Evolutionary conservation across 495 filamentous ascomycete species (phyloP), one percentile per base, ranked within the genome.

Genomic region (Peziza echinospora): DNA sequence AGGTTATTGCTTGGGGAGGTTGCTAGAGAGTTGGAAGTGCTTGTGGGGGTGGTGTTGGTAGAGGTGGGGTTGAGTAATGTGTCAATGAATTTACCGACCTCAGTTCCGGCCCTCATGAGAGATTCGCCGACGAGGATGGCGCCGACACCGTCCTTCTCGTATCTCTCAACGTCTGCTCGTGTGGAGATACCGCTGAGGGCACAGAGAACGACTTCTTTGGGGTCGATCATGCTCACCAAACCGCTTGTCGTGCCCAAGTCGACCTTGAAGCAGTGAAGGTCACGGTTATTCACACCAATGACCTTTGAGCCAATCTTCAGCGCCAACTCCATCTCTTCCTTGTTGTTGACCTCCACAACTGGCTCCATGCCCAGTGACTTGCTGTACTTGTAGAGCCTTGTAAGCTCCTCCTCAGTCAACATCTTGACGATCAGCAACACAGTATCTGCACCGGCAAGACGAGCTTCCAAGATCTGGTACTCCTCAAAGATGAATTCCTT

Each of bases 401-500:
- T 74, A 16, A 99, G 70, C n/a, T 80, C 68, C 25, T 71, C 73
- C 26, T 71, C 62, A 48, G 81, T 77, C 8, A 99, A 73, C 91
- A 99, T 96, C 67, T 99, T 99, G 8, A 99, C 91, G 49, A 99
- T 99, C 26, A 99, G 67, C 9, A 99, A 68, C 1, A 96, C 81
- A 0, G 87, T 96, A 61, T 99, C 89, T 23, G 91, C 89, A 40
- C 89, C 89, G 2, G 87, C 84, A 34, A 99, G 65, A 21, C 91
- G 71, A 6, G 91, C 89, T 62, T 99, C 89, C 24, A 99, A 66
- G 47, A 99, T 96, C 61, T 99, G 89, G 60, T 96, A 99, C 58
- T 94, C 84, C 16, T 94, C 85, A 55, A 99, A 96, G 37, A 99
- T 76, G 55, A 99, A 99, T 44, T 99, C 89, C 59, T 99, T 99